These are phyloP conservation scores for Ampelomyces quisqualis DNA, from an alignment of 2,329 filamentous ascomycete species.

Conservation along the genomic window DNA sequence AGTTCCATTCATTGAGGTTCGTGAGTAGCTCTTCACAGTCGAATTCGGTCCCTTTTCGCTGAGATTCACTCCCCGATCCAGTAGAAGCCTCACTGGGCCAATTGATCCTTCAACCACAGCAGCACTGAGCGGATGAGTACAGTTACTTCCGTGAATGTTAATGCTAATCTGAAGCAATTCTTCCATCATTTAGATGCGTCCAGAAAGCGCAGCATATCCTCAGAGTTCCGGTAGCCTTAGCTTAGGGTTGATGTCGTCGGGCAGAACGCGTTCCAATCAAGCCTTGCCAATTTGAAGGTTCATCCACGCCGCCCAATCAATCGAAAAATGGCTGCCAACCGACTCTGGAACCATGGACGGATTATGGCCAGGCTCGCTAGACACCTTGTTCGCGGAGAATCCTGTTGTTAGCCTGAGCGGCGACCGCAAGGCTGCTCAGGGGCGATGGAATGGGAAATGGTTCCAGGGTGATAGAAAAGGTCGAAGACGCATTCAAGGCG, in stretches of 20 bases:
- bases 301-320: conserved; percentile 8
- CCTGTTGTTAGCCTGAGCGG: conserved; percentile 21
- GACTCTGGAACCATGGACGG: conserved; percentile 24
- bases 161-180: background rate
- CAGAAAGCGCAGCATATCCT: background rate
- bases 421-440: conserved; percentile 22
- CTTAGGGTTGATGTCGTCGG: background rate
- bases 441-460: conserved; percentile 26
- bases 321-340: conserved; percentile 17
- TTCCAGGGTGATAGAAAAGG: conserved; percentile 26
- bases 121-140: background rate
- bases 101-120: background rate
- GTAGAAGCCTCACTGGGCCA: background rate
- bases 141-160: background rate
- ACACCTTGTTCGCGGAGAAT: conserved; percentile 24
- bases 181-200: background rate
- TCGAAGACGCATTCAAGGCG: conserved; percentile 22
- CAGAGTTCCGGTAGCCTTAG: background rate
- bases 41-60: background rate
- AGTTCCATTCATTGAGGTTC: background rate
- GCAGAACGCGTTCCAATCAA: no score
- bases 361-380: conserved; percentile 15
- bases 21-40: background rate
- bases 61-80: background rate
- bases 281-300: no score